phyloP scores from a whole-genome alignment of 2,329 filamentous ascomycete genomes.

The Clathrospora elynae region DNA sequence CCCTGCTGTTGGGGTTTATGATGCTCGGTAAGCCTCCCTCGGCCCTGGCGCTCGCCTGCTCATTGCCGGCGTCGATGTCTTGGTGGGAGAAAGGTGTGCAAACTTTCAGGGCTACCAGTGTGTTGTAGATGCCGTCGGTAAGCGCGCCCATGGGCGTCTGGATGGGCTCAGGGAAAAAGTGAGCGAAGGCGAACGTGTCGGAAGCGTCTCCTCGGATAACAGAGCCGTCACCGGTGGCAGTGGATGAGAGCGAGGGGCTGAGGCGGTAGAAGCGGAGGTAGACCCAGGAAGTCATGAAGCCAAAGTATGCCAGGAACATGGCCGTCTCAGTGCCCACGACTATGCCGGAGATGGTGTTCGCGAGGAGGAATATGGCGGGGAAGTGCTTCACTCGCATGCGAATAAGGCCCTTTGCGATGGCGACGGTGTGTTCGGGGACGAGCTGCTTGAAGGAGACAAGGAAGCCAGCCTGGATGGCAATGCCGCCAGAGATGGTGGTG shows the following conservation, averaged over 20 bases:
- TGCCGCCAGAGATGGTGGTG: slow-evolving; percentile 84
- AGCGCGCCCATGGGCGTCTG: slow-evolving; percentile 78
- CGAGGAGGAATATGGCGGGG: slow-evolving; percentile 74
- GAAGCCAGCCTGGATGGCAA: slow-evolving; percentile 89
- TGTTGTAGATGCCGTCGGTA: slow-evolving; percentile 74
- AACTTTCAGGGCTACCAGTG: slow-evolving; percentile 75
- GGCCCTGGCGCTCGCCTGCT: slow-evolving; percentile 69
- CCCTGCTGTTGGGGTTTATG: slow-evolving; percentile 56
- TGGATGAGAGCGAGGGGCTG: slow-evolving; percentile 62
- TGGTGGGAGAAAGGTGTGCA: slow-evolving; percentile 85
- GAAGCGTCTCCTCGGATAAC: slow-evolving; percentile 85
- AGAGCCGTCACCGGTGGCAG: slow-evolving; percentile 57
- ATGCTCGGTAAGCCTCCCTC: slow-evolving; percentile 66
- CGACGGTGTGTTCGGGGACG: slow-evolving; percentile 94
- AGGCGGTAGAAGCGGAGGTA: slow-evolving; percentile 95
- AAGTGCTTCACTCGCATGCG: slow-evolving; percentile 86
- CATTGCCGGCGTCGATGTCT: slow-evolving; percentile 74
- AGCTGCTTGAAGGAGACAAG: slow-evolving; percentile 98
- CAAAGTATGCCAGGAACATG: slow-evolving; percentile 77
- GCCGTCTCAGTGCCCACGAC: slow-evolving; percentile 74
- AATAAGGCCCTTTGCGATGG: slow-evolving; percentile 83
- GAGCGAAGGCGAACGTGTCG: slow-evolving; percentile 93
- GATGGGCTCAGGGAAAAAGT: slow-evolving; percentile 87
- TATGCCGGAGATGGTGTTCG: slow-evolving; percentile 70
- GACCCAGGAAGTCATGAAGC: slow-evolving; percentile 87